A percentile compares a stretch with the other conserved stretches of the same genome.
These are phyloP conservation scores for Colletotrichum plurivorum DNA, from an alignment of 2,329 filamentous ascomycete species.

Conservation along the genomic window DNA sequence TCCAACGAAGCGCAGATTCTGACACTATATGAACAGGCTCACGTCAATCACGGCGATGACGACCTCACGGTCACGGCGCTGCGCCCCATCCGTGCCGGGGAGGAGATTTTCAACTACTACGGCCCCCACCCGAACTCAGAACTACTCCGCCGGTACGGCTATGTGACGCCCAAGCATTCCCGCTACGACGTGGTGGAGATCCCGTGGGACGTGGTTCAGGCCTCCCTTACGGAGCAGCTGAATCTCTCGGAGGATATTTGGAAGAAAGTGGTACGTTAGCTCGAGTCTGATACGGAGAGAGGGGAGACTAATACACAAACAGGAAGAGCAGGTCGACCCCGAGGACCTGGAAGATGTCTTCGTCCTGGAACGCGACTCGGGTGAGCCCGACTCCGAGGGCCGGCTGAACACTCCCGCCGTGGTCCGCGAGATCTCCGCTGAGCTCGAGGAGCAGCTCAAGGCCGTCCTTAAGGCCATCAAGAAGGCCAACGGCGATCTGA, in stretches of 20 bases:
- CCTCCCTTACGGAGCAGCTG: conserved; percentile 57
- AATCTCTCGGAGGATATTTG: conserved; percentile 54
- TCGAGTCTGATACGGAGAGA: conserved; percentile 32
- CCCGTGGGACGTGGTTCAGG: conserved; percentile 71
- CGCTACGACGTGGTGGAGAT: conserved; percentile 89
- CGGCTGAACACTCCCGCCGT: conserved; percentile 54
- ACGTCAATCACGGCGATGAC: conserved; percentile 68
- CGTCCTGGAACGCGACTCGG: conserved; percentile 72
- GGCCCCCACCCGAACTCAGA: conserved; percentile 88
- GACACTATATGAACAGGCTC: conserved; percentile 53
- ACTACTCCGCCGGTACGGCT: conserved; percentile 87
- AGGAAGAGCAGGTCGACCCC: conserved; percentile 66
- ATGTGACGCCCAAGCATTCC: conserved; percentile 83
- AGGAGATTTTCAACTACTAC: conserved; percentile 91
- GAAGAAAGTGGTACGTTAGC: conserved; percentile 58
- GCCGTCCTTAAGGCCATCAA: conserved; percentile 63
- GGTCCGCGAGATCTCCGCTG: conserved; percentile 61
- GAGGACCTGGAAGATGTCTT: conserved; percentile 83
- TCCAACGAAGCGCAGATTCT: background rate
- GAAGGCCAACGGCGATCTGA: conserved; percentile 57
- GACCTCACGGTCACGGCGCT: conserved; percentile 80
- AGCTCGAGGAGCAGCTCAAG: conserved; percentile 67
- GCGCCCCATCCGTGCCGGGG: conserved; percentile 75
- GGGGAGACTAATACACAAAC: conserved; percentile 42
- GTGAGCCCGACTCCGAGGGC: conserved; percentile 66